These are phyloP conservation scores for Panaeolus cyanescens DNA, from an alignment of 768 basidiomycete genomes.

Conservation along the genomic window DNA sequence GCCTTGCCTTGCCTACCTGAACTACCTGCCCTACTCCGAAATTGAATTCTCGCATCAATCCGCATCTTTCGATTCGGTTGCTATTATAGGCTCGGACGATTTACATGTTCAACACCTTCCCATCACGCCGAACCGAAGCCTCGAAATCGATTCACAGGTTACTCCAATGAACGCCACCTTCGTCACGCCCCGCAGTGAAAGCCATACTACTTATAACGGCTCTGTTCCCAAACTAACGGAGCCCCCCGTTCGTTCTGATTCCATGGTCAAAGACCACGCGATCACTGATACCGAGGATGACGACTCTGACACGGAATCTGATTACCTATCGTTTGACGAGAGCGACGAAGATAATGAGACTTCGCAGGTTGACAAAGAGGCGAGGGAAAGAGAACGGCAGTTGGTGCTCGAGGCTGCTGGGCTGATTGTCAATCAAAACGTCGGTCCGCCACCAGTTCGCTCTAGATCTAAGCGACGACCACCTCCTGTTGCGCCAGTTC, in stretches of 20 bases:
- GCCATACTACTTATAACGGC: constrained; percentile 1
- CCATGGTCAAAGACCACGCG: background rate
- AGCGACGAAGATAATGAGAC: constrained; percentile 39
- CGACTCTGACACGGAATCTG: constrained; percentile 37
- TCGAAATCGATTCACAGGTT: background rate
- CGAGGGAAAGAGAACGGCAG: constrained; percentile 74
- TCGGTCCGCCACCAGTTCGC: constrained; percentile 48
- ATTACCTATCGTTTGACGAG: constrained; percentile 40
- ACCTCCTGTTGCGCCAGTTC: constrained; percentile 50
- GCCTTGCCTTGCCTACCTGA: background rate
- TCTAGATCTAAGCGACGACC: constrained; percentile 42
- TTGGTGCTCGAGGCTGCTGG: constrained; percentile 90
- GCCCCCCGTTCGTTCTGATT: background rate
- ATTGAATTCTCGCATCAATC: constrained; percentile 1
- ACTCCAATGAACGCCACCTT: constrained; percentile 1
- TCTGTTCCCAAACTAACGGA: background rate
- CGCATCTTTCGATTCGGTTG: background rate
- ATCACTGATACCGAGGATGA: constrained; percentile 19
- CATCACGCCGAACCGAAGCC: constrained; percentile 1
- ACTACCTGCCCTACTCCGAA: background rate
- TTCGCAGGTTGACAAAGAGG: constrained; percentile 46
- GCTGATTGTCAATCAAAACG: constrained; percentile 69
- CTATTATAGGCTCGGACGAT: background rate
- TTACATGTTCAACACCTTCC: background rate
- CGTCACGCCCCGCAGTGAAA: constrained; percentile 2